phyloP scores from a whole-genome alignment of 2,329 filamentous ascomycete species.

The Fusarium musae region DNA sequence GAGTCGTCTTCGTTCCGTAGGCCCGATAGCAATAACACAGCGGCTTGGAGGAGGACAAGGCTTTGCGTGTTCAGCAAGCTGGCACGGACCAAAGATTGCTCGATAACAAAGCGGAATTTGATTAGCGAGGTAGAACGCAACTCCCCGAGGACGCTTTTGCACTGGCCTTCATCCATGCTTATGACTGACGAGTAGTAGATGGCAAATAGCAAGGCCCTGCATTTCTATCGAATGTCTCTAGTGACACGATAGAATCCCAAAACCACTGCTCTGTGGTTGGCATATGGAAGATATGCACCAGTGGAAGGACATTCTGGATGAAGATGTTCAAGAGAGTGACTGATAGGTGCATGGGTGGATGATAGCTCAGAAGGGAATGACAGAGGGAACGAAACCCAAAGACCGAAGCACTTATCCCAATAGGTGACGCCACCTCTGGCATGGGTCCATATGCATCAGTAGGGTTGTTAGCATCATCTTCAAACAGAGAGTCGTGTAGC shows the following conservation, averaged over 20 bases:
- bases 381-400: not conserved
- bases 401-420: not conserved
- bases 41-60: not conserved
- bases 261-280: not conserved
- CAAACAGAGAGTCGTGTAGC: not conserved
- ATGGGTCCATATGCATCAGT: not conserved
- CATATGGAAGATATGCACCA: not conserved
- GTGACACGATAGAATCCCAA: not conserved
- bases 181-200: not conserved
- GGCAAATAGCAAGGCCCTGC: not conserved
- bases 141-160: not conserved
- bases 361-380: not conserved
- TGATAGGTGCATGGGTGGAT: not conserved
- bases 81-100: not conserved
- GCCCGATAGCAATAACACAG: not conserved
- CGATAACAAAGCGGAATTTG: not conserved
- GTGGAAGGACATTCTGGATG: not conserved
- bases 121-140: not conserved
- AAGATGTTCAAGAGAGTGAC: not conserved
- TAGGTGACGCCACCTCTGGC: not conserved
- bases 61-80: not conserved
- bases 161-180: not conserved
- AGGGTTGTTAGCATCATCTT: not conserved
- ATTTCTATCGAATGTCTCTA: not conserved
- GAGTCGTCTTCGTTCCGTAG: not conserved